Conservation (phyloP, 495 filamentous ascomycete species). For the Collariella sp. region DNA sequence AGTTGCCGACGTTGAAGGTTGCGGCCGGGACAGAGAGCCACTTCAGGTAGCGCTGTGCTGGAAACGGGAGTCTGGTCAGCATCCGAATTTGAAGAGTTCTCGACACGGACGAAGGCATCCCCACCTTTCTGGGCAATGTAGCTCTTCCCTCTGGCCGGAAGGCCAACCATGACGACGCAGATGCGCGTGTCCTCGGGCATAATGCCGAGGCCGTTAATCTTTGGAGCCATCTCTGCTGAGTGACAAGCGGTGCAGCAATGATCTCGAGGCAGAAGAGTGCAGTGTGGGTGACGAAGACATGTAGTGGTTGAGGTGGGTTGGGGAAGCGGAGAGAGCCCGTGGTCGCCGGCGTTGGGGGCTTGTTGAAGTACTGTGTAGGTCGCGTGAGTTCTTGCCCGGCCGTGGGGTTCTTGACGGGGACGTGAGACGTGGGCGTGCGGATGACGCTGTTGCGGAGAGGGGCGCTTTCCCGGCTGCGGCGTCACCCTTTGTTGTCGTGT, state of each 20-base stretch:
- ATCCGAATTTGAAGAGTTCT: neutral
- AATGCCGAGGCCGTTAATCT: constrained; percentile 40
- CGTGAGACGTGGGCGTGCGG: too few species aligned
- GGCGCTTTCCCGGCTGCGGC: constrained; percentile 2
- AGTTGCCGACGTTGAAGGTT: constrained; percentile 94
- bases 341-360: too few species aligned
- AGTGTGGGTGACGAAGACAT: constrained; percentile 21
- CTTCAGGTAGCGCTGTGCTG: constrained; percentile 88
- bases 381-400: constrained; percentile 24
- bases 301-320: constrained; percentile 21
- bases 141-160: constrained; percentile 92
- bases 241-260: constrained; percentile 4
- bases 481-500: constrained; percentile 7
- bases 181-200: constrained; percentile 92
- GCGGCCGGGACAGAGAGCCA: constrained; percentile 92
- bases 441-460: neutral
- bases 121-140: constrained; percentile 94
- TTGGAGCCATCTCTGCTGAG: constrained; percentile 34
- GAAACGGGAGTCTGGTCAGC: neutral
- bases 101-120: constrained; percentile 9
- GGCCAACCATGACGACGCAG: constrained; percentile 97
- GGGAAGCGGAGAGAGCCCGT: neutral
- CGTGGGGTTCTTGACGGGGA: constrained; percentile 7
- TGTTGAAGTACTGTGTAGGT: too few species aligned
- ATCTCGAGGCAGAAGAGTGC: constrained; percentile 1